phyloP scores from a whole-genome alignment of 2,329 filamentous ascomycete genomes.

The Diplodia intermedia region DNA sequence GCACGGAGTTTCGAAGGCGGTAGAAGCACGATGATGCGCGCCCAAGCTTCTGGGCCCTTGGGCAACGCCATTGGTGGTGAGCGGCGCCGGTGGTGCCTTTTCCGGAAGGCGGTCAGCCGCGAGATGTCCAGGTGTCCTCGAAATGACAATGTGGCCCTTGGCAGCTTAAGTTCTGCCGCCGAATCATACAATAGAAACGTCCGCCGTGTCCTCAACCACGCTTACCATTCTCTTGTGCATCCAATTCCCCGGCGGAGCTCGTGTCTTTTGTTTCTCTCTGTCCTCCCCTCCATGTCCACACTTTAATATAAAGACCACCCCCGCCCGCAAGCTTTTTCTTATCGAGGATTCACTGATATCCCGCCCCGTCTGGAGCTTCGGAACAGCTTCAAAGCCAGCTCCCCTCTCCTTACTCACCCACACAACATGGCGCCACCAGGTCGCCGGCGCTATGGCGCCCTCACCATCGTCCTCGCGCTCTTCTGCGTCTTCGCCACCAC shows the following conservation, averaged over 20 bases:
- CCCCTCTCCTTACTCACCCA: conserved; percentile 35
- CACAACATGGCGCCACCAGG: conserved; percentile 57
- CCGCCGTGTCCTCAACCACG: conserved; percentile 8
- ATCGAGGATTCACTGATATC: conserved; percentile 9
- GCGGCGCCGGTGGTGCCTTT: not conserved
- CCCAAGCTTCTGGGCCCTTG: conserved; percentile 13
- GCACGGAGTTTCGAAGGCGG: conserved; percentile 24
- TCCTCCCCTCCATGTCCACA: conserved; percentile 4
- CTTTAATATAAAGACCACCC: not conserved
- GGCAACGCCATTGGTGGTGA: conserved; percentile 15
- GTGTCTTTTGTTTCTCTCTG: not conserved
- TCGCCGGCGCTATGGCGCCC: conserved; percentile 50
- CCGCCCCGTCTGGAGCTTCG: conserved; percentile 7
- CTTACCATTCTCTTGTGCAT: conserved; percentile 1
- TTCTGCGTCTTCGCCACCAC: conserved; percentile 62
- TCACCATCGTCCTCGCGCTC: conserved; percentile 59
- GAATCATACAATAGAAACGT: conserved; percentile 9
- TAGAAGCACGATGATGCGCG: conserved; percentile 27
- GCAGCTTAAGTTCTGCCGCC: conserved; percentile 23
- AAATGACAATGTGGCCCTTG: conserved; percentile 31
- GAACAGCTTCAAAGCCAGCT: conserved; percentile 24
- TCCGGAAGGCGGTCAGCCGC: conserved; percentile 12
- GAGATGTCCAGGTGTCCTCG: conserved; percentile 20
- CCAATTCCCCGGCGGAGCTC: conserved; percentile 19
- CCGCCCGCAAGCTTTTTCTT: conserved; percentile 1